Percentiles rank a stretch among this genome's conserved stretches.
Evolutionary conservation across 2,329 filamentous ascomycete species (phyloP).

Genomic region (Alternaria triticina): DNA sequence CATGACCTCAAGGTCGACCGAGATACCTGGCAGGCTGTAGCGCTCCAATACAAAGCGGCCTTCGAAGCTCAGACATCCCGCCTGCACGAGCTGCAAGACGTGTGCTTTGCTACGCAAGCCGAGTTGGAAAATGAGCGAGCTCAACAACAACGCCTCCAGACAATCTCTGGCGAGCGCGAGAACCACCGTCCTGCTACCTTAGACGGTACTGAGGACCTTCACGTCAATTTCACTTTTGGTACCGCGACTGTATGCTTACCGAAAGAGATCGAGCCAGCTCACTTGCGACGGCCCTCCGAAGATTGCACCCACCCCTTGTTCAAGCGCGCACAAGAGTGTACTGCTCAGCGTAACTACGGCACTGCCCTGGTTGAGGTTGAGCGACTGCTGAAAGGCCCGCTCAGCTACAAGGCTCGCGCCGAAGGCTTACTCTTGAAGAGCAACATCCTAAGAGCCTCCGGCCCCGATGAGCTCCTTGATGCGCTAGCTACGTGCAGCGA

Average conservation of each 20-base stretch:
- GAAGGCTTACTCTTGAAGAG: conserved; percentile 43
- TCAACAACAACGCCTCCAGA: conserved; percentile 19
- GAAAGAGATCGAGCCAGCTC: not conserved
- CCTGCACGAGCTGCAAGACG: conserved; percentile 32
- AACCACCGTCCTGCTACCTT: not conserved
- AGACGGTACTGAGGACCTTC: conserved; percentile 9
- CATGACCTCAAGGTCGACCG: conserved; percentile 36
- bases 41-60: conserved; percentile 34
- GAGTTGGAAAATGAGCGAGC: conserved; percentile 41
- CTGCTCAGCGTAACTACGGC: conserved; percentile 26
- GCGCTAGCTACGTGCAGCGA: conserved; percentile 42
- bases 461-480: conserved; percentile 33
- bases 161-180: not conserved
- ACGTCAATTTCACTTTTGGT: conserved; percentile 8
- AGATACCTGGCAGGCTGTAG: conserved; percentile 39
- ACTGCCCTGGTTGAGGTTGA: conserved; percentile 34
- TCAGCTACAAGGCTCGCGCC: conserved; percentile 30
- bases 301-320: conserved; percentile 23
- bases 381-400: conserved; percentile 31
- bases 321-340: conserved; percentile 24
- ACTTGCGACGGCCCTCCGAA: not conserved
- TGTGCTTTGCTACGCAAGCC: conserved; percentile 41
- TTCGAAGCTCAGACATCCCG: conserved; percentile 34
- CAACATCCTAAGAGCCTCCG: conserved; percentile 26
- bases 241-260: conserved; percentile 20